Percentiles rank a stretch among this genome's conserved stretches.
Conservation (phyloP, 2,329 filamentous ascomycete genomes). For the Ophiosphaerella korrae region DNA sequence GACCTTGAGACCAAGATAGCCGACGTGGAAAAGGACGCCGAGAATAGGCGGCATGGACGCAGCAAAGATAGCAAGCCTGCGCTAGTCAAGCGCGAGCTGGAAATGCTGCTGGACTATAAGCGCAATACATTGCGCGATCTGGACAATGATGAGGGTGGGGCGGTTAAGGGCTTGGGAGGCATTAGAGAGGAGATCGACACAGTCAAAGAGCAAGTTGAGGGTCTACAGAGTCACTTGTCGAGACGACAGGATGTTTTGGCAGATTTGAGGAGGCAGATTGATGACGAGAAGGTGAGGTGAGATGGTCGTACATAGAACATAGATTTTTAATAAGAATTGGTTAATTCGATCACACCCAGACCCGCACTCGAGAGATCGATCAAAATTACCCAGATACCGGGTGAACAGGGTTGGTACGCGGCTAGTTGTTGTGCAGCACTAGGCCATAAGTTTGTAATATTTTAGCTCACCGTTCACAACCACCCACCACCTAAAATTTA, state of each 20-base stretch:
- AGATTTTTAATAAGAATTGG: neutral
- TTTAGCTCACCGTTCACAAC: too few relatives aligned
- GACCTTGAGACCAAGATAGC: slow-evolving; percentile 89
- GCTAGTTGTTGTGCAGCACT: too few relatives aligned
- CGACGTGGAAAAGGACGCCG: slow-evolving; percentile 75
- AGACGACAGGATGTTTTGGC: slow-evolving; percentile 76
- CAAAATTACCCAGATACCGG: too few relatives aligned
- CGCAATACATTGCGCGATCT: slow-evolving; percentile 75
- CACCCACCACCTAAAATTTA: too few relatives aligned
- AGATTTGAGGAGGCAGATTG: slow-evolving; percentile 79
- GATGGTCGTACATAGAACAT: neutral
- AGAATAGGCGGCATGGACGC: slow-evolving; percentile 60
- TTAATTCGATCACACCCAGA: neutral
- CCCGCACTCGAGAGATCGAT: too few relatives aligned
- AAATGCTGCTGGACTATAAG: slow-evolving; percentile 96
- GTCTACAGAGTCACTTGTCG: slow-evolving; percentile 80
- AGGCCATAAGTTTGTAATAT: too few relatives aligned
- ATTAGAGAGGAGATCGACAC: slow-evolving; percentile 85
- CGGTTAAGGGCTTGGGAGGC: slow-evolving; percentile 68
- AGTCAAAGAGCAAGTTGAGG: slow-evolving; percentile 93
- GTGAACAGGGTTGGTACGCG: too few relatives aligned
- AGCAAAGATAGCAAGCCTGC: slow-evolving; percentile 79
- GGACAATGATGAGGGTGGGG: slow-evolving; percentile 72
- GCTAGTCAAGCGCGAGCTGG: slow-evolving; percentile 89
- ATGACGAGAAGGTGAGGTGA: slow-evolving; percentile 71